A percentile compares a stretch with the other conserved stretches of the same genome.
phyloP scores from a whole-genome alignment of 2,329 filamentous ascomycete genomes.

The Pseudocercospora musae region DNA sequence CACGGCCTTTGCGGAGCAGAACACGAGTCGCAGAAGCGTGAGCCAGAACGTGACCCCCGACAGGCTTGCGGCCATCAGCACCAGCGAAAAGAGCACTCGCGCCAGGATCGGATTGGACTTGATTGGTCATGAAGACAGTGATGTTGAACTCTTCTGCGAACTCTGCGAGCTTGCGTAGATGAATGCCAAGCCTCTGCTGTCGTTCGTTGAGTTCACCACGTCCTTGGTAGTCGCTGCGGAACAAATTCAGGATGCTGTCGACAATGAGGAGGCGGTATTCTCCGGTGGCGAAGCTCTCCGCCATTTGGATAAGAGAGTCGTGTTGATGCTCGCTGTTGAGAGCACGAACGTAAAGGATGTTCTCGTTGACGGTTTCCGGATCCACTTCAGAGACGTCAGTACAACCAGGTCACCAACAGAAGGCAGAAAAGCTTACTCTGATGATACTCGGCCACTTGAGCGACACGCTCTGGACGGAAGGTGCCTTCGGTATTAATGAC shows the following conservation, averaged over 20 bases:
- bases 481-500: slow-evolving; percentile 67
- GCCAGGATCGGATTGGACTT: slow-evolving; percentile 68
- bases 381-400: slow-evolving; percentile 43
- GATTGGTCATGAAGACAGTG: slow-evolving; percentile 64
- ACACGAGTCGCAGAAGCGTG: slow-evolving; percentile 66
- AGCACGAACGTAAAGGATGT: slow-evolving; percentile 63
- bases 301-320: slow-evolving; percentile 60
- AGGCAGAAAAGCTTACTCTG: slow-evolving; percentile 39
- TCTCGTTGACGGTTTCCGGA: slow-evolving; percentile 59
- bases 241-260: slow-evolving; percentile 68
- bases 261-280: slow-evolving; percentile 65
- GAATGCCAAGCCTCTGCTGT: slow-evolving; percentile 65
- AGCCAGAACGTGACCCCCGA: slow-evolving; percentile 65
- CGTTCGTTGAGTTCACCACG: slow-evolving; percentile 66
- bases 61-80: slow-evolving; percentile 65
- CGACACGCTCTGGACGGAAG: slow-evolving; percentile 64
- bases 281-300: slow-evolving; percentile 59
- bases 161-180: slow-evolving; percentile 60
- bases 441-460: slow-evolving; percentile 65
- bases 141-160: slow-evolving; percentile 71
- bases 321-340: slow-evolving; percentile 65
- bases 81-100: slow-evolving; percentile 65
- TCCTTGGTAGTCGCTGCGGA: slow-evolving; percentile 64
- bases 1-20: slow-evolving; percentile 64
- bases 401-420: not conserved